phyloP scores from a whole-genome alignment of 1,284 basidiomycete genomes.

The Sporisorium scitamineum region DNA sequence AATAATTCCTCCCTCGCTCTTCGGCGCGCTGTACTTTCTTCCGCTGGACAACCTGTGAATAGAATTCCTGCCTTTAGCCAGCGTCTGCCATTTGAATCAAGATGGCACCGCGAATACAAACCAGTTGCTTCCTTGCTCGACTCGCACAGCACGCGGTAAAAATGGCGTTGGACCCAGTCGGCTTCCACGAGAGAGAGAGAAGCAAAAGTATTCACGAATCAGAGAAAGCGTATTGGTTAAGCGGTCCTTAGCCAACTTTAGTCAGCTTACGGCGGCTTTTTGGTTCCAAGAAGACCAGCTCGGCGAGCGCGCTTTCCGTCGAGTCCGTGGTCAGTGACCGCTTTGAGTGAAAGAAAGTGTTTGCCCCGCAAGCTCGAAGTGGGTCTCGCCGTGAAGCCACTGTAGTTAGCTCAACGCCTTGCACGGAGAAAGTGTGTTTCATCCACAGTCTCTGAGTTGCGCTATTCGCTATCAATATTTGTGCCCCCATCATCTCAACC shows the following conservation, averaged over 20 bases:
- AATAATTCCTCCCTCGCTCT: neutral
- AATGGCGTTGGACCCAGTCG: too few relatives aligned
- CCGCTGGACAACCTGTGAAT: neutral
- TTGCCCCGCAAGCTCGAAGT: constrained; percentile 38
- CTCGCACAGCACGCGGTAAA: neutral
- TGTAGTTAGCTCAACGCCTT: constrained; percentile 9
- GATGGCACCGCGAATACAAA: neutral
- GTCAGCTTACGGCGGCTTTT: neutral
- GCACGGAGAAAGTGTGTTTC: neutral
- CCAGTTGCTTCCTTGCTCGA: neutral
- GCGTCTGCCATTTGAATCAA: neutral
- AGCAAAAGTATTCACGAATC: constrained; percentile 19
- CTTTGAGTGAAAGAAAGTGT: constrained; percentile 2
- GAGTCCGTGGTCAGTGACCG: neutral
- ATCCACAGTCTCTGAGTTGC: neutral
- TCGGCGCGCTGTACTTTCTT: constrained; percentile 25
- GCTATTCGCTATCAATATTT: constrained; percentile 2
- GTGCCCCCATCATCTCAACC: neutral
- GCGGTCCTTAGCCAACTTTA: neutral
- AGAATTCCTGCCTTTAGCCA: neutral
- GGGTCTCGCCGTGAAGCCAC: constrained; percentile 7
- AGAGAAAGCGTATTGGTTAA: constrained; percentile 33
- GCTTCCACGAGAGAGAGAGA: too few relatives aligned
- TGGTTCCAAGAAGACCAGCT: neutral
- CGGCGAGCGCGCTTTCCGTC: constrained; percentile 1